A percentile compares a stretch with the other conserved stretches of the same genome.
These are phyloP conservation scores for Daldinia bambusicola DNA, from an alignment of 495 filamentous ascomycete species.

Conservation along the genomic window DNA sequence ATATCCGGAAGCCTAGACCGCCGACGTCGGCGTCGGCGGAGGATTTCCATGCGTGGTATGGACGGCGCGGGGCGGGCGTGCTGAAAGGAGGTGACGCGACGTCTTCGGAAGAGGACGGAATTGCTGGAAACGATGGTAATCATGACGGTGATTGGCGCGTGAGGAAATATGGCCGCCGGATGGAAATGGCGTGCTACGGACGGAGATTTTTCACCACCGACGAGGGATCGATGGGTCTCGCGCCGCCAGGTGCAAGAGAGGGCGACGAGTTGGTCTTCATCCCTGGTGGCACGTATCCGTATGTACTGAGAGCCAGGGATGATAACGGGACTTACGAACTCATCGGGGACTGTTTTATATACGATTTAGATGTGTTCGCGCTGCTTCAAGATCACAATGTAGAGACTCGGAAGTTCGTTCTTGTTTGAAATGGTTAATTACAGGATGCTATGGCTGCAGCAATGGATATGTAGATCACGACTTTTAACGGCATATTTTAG, in stretches of 20 bases:
- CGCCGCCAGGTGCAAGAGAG: slow-evolving; percentile 12
- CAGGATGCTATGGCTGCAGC: background rate
- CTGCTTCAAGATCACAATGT: slow-evolving; percentile 5
- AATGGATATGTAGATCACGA: background rate
- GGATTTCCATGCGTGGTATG: slow-evolving; percentile 21
- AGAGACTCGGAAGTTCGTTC: slow-evolving; percentile 16
- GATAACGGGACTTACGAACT: slow-evolving; percentile 23
- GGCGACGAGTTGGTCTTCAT: slow-evolving; percentile 27
- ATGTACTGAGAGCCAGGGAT: slow-evolving; percentile 16
- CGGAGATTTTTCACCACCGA: slow-evolving; percentile 24
- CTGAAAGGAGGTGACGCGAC: background rate
- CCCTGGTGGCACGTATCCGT: slow-evolving; percentile 29
- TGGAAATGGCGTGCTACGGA: slow-evolving; percentile 24
- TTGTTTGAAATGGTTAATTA: background rate
- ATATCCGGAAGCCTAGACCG: slow-evolving; percentile 4
- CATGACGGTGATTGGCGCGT: background rate
- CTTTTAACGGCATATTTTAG: too few species aligned
- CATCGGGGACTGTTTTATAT: slow-evolving; percentile 32
- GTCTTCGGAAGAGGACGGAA: too few species aligned
- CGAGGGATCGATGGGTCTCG: slow-evolving; percentile 30
- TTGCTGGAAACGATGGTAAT: too few species aligned
- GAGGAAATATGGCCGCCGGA: slow-evolving; percentile 11
- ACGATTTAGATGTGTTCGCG: slow-evolving; percentile 31
- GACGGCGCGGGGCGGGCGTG: slow-evolving; percentile 5
- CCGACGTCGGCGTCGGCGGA: background rate